phyloP scores from a whole-genome alignment of 1,284 basidiomycete genomes.

The Lignosus rhinocerotis region DNA sequence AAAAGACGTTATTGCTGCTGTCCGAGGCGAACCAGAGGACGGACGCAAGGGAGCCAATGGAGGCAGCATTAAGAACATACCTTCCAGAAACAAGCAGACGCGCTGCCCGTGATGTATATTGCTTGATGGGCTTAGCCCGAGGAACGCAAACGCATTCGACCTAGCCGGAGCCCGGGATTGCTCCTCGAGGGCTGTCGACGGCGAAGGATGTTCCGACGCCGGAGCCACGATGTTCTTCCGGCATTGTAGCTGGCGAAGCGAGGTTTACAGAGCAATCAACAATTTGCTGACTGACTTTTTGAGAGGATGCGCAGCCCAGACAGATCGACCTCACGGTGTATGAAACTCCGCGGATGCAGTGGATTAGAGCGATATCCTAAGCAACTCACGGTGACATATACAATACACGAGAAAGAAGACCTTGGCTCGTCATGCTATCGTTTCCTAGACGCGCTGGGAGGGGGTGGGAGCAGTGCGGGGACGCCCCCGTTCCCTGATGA shows the following conservation, averaged over 20 bases:
- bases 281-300: background rate
- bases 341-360: constrained; percentile 1
- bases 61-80: background rate
- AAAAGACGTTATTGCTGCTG: background rate
- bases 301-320: background rate
- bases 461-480: constrained; percentile 70
- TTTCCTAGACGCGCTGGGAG: constrained; percentile 56
- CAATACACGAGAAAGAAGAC: background rate
- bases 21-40: background rate
- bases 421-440: constrained; percentile 14
- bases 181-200: constrained; percentile 4
- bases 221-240: constrained; percentile 17
- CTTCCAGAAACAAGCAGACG: background rate
- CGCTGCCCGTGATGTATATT: background rate
- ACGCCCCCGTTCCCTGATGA: constrained; percentile 29
- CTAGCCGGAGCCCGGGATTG: constrained; percentile 4
- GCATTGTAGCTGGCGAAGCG: constrained; percentile 1
- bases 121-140: constrained; percentile 1
- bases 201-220: background rate
- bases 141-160: background rate
- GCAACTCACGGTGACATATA: constrained; percentile 8
- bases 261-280: background rate
- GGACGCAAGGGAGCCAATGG: background rate
- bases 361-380: background rate
- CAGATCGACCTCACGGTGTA: background rate